phyloP scores from a whole-genome alignment of 148 eudicot species.

The Arbutus unedo region DNA sequence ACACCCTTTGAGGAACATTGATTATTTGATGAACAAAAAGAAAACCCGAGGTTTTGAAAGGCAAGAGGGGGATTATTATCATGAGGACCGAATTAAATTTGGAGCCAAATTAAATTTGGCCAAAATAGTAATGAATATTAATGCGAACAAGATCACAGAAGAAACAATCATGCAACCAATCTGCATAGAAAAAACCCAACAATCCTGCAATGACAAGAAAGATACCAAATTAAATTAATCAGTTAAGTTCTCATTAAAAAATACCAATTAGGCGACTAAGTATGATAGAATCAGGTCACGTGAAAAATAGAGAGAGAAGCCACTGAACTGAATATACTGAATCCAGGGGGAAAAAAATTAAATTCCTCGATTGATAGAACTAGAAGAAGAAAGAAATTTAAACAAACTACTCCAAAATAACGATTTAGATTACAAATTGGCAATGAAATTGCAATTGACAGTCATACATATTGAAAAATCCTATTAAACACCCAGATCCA shows the following conservation, averaged over 20 bases:
- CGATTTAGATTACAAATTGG: background rate
- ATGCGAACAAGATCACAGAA: background rate
- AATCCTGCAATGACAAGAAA: background rate
- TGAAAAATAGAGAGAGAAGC: background rate
- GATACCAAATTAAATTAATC: background rate
- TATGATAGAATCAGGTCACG: background rate
- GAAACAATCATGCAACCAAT: background rate
- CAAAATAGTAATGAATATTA: background rate
- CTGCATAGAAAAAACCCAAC: background rate
- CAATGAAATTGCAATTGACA: background rate
- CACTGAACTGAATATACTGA: background rate
- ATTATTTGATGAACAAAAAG: background rate
- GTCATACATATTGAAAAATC: background rate
- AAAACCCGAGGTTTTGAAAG: background rate
- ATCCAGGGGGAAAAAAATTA: background rate
- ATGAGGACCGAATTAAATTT: background rate
- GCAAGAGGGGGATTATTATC: background rate
- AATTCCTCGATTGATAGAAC: background rate
- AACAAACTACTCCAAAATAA: background rate
- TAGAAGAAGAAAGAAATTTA: background rate
- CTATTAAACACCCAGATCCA: background rate
- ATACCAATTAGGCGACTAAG: background rate
- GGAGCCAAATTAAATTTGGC: background rate
- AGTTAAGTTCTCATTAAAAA: background rate
- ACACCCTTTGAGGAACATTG: background rate